Base-by-base conservation (phyloP, 2,329 filamentous ascomycete genomes). In the Decorospora gaudefroyi region DNA sequence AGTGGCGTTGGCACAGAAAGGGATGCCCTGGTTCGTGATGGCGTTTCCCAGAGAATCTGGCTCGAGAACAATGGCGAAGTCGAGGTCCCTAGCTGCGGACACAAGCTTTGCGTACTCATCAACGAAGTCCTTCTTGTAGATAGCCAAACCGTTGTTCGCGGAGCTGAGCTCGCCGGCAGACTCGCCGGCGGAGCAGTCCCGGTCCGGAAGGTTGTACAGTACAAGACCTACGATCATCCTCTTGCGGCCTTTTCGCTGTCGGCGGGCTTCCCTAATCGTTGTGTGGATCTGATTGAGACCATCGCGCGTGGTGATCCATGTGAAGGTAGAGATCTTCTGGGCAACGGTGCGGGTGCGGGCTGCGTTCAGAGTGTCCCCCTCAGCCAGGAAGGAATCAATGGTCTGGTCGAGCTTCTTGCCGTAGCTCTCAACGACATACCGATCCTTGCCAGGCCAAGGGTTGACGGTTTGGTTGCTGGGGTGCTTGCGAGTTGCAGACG, bases 151-250 rank as follows among this genome's bases (percentile, higher is more conserved):
- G 30, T 61, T 42, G 4, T 59, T 61, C 22, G 85, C 90, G 56
- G 89, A 87, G 62, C 86, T 80, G 35, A 97, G 83, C 72, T 97
- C 92, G 37, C 87, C 81, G 33, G 77, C 72, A 42, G 90, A 87
- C 88, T 90, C 95, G 57, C 76, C 74, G 39, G 88, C 88, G 64
- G 87, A 87, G 68, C 77, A 79, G 72, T 97, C 88, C 76, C 87
- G 96, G 73, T 97, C 92, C 78, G 97, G 92, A 3, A 97, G 82
- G 23, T 82, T 79, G 77, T 96, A 97, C 79, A 97, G 96, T 47
- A 92, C 90, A 38, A 65, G 59, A 6, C 61, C 61, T 3, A 62
- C 57, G 13, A 62, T 57, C 40, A 61, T 55, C 13, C 43, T 55
- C 42, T 50, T 56, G 25, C 41, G 30, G 2, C 49, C 39, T 26